Base-by-base conservation (phyloP, 139 green algal species). In the Micractinium conductrix region DNA sequence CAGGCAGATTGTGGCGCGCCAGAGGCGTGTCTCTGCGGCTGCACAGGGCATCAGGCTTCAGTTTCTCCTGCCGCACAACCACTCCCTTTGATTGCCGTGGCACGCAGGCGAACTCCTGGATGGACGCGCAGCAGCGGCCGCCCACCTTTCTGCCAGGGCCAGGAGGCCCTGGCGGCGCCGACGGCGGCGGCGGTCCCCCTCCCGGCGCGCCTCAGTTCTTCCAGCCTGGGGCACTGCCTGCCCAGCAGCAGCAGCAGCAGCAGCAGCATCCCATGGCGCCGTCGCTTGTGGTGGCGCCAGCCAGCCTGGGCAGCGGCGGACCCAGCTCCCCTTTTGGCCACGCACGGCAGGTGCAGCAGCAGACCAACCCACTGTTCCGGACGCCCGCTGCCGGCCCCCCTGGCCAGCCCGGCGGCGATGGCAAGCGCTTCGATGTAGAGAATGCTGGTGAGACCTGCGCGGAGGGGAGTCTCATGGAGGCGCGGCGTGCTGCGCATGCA, bases 311-410 rank as follows among this genome's bases (percentile, higher is more conserved):
- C 69, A 45, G 69, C 22, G 33, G n/a, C 65, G 40, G 38, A 19
- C 19, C 30, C 21, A 48, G 37, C 33, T 44, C 33, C 33, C 65
- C 33, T 22, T 44, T 72, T 44, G 65, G 43, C 6, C 65, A 44
- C 33, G 14, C 35, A 33, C 65, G 33, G 33, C 9, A 14, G 14
- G n/a, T 42, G 65, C 44, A 79, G 14, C 68, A 70, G 67, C 79
- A 85, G 68, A 62, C n/a, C 80, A 85, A 85, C 40, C 80, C 80
- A 19, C 69, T 85, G 80, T 85, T 63, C 22, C 40, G 24, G 21
- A 33, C 67, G 37, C 38, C 48, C 9, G 17, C 43, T 22, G 65
- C 28, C 9, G 2, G 28, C 43, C 35, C 63, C 37, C 5, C 33
- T 38, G 14, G 9, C 35, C 80, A n/a, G n/a, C n/a, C n/a, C n/a